Percentiles rank a stretch among this genome's conserved stretches.
These are phyloP conservation scores for Westerdykella sp. DNA, from an alignment of 2,329 filamentous ascomycete genomes.

Conservation along the genomic window DNA sequence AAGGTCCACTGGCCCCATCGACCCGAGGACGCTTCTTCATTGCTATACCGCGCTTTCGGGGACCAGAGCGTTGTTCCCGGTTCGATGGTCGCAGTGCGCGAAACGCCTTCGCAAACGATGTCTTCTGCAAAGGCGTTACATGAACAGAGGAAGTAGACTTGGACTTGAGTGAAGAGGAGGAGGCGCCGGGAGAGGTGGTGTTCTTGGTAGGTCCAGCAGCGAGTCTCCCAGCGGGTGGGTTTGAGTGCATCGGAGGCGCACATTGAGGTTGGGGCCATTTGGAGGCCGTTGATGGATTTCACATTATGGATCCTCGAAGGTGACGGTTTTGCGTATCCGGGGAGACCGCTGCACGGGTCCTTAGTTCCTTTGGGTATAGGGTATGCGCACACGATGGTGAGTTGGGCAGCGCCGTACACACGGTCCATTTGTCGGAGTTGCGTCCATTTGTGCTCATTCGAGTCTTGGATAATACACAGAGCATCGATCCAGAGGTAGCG, in stretches of 20 bases:
- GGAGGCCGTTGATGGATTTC: background rate
- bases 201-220: slow-evolving; percentile 15
- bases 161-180: slow-evolving; percentile 4
- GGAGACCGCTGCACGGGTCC: slow-evolving; percentile 4
- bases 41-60: background rate
- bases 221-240: slow-evolving; percentile 6
- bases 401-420: background rate
- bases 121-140: slow-evolving; percentile 7
- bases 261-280: slow-evolving; percentile 1
- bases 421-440: slow-evolving; percentile 1
- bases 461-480: background rate
- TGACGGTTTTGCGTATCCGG: background rate
- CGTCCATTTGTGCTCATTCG: background rate
- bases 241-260: background rate
- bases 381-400: background rate
- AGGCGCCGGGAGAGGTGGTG: slow-evolving; percentile 4
- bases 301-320: background rate
- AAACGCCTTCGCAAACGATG: background rate
- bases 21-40: background rate
- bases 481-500: slow-evolving; percentile 1
- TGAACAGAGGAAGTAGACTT: slow-evolving; percentile 9
- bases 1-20: slow-evolving; percentile 1
- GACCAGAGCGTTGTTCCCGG: slow-evolving; percentile 3
- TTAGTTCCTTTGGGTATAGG: background rate
- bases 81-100: background rate